Base-by-base conservation (phyloP, 2,329 filamentous ascomycete species). In the Fusarium cyanostomum region DNA sequence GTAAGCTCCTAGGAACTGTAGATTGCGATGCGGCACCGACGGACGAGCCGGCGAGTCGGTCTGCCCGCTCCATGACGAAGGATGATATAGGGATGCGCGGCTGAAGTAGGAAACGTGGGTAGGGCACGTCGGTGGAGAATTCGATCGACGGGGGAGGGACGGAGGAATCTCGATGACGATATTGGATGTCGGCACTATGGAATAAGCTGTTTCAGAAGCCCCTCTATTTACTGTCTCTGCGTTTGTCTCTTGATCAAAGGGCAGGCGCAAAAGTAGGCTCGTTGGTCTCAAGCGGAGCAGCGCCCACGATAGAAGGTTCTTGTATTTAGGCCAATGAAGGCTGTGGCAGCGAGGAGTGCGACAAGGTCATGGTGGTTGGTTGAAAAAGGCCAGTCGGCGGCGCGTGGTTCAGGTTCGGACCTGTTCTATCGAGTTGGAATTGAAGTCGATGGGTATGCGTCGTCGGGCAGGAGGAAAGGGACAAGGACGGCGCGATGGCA, bases 21-120 rank as follows among this genome's bases (percentile, higher is more conserved):
- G 72, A 59, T 45, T 70, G 72, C 21, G 68, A 60, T 59, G 60
- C 42, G 54, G 67, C 56, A 44, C 67, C 64, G 43, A 56, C 37
- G 30, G 66, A 61, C 58, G 56, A 59, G 44, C 65, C 69, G 60
- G 71, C 67, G 58, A 68, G 68, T 71, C 74, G 70, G 49, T 77
- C 75, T 61, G 67, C 67, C 64, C 74, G 72, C 59, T 77, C 75
- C 75, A 77, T 77, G 60, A 62, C 54, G 69, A 58, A 59, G 64
- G 61, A 51, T 54, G 33, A 52, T 38, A 60, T 24, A 56, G 42
- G 46, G 55, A 63, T 61, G 60, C 57, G 58, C 59, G 46, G 49
- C 61, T 64, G 59, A 60, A 60, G 52, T 53, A 64, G 51, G 55
- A 56, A 57, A 56, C 59, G 63, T 57, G 55, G 55, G 21, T 44